A percentile compares a stretch with the other conserved stretches of the same genome.
Conservation (phyloP, 805 yeast species). For the Monosporozyma siamensis region DNA sequence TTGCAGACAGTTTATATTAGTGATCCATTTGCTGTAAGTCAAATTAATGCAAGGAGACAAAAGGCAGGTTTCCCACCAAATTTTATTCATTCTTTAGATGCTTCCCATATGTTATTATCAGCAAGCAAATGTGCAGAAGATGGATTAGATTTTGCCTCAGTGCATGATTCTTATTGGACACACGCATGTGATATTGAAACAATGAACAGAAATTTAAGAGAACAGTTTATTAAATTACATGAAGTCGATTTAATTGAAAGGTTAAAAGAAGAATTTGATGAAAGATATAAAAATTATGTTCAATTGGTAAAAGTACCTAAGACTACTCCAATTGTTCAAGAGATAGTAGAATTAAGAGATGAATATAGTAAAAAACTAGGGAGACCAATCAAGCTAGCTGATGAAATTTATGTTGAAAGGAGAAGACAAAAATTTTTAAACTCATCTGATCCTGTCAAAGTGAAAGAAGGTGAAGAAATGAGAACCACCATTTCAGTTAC, state of each 20-base stretch:
- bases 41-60: slow-evolving; percentile 84
- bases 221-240: slow-evolving; percentile 72
- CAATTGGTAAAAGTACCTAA: slow-evolving; percentile 49
- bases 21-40: slow-evolving; percentile 78
- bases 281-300: slow-evolving; percentile 65
- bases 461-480: slow-evolving; percentile 43
- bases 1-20: slow-evolving; percentile 78
- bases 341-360: slow-evolving; percentile 41
- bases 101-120: slow-evolving; percentile 90
- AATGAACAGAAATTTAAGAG: slow-evolving; percentile 64
- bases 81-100: slow-evolving; percentile 89
- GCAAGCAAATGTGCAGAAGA: slow-evolving; percentile 64
- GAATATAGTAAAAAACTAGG: slow-evolving; percentile 41
- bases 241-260: slow-evolving; percentile 59
- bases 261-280: slow-evolving; percentile 69
- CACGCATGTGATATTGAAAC: slow-evolving; percentile 76
- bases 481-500: slow-evolving; percentile 62
- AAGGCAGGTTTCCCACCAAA: slow-evolving; percentile 93
- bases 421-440: slow-evolving; percentile 46
- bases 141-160: slow-evolving; percentile 77
- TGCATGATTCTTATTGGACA: slow-evolving; percentile 97
- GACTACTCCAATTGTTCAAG: slow-evolving; percentile 41
- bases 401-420: slow-evolving; percentile 66
- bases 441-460: slow-evolving; percentile 43
- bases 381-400: slow-evolving; percentile 51